phyloP scores from a whole-genome alignment of 2,329 filamentous ascomycete genomes.

The Penicillium sp. region DNA sequence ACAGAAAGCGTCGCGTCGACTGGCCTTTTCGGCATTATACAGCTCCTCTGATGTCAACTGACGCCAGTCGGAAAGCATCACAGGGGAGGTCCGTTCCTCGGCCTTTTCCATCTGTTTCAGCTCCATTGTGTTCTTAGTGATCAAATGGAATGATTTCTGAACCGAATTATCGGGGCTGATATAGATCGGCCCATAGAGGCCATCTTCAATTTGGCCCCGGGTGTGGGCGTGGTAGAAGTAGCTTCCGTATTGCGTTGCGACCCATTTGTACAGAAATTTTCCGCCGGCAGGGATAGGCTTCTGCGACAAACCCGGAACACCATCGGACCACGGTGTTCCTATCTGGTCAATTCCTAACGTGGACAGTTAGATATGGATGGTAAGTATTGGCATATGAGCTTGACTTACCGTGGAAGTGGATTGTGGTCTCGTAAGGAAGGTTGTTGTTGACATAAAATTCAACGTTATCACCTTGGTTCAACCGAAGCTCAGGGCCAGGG shows the following conservation, averaged over 20 bases:
- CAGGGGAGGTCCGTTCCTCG: neutral
- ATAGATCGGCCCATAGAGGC: constrained; percentile 54
- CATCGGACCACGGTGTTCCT: constrained; percentile 57
- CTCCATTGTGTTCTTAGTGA: neutral
- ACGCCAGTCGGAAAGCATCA: neutral
- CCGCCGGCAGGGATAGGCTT: constrained; percentile 48
- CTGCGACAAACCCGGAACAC: constrained; percentile 56
- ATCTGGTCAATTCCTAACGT: constrained; percentile 30
- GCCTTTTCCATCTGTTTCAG: neutral
- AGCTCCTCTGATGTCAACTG: neutral
- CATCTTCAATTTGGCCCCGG: constrained; percentile 56
- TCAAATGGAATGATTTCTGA: neutral
- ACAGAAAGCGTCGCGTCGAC: neutral
- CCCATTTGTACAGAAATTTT: constrained; percentile 52
- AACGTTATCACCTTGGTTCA: neutral
- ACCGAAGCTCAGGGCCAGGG: neutral
- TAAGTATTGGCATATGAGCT: too few species aligned
- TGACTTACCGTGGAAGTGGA: neutral
- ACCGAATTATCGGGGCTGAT: constrained; percentile 31
- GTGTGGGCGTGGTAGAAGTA: constrained; percentile 61
- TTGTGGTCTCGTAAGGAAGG: neutral
- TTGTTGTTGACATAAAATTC: neutral
- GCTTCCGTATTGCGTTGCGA: constrained; percentile 53
- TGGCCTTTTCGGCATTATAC: neutral
- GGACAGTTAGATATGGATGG: neutral